Percentiles rank a stretch among this genome's conserved stretches.
Conservation (phyloP, 1,139 yeast genomes). For the Sugiyamaella grinbergsii region DNA sequence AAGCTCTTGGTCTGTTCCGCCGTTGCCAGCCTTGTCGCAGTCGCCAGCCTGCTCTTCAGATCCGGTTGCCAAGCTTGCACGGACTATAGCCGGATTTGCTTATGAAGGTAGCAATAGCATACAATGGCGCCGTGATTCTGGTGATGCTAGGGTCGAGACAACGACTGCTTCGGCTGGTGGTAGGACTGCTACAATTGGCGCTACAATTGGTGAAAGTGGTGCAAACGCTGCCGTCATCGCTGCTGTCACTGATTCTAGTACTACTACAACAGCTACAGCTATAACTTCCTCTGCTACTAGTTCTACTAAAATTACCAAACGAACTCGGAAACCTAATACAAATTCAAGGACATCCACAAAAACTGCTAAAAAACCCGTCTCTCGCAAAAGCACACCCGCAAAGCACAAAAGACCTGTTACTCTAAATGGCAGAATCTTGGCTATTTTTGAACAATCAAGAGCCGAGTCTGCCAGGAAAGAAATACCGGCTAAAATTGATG, state of each 20-base stretch:
- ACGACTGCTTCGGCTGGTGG: not conserved
- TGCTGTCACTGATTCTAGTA: not conserved
- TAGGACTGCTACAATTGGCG: not conserved
- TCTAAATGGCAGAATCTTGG: constrained; percentile 10
- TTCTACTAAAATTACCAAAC: not conserved
- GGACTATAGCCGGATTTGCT: not conserved
- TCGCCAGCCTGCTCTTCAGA: too few species aligned
- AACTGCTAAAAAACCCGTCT: not conserved
- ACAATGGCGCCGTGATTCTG: too few species aligned
- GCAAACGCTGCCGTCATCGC: not conserved
- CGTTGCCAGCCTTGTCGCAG: too few species aligned
- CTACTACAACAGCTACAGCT: not conserved
- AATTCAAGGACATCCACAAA: not conserved
- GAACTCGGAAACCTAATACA: not conserved
- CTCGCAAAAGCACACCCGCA: not conserved
- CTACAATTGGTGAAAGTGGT: not conserved
- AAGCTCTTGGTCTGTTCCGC: too few species aligned
- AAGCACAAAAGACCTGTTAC: constrained; percentile 5
- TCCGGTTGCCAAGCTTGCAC: not conserved
- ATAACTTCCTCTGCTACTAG: not conserved
- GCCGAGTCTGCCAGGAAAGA: not conserved
- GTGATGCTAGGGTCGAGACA: too few species aligned
- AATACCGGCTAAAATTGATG: not conserved
- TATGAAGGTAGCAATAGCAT: too few species aligned
- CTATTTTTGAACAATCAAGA: constrained; percentile 5